These are phyloP conservation scores for Discostella stelligera DNA, from an alignment of 352 stramenopile species.

Conservation along the genomic window DNA sequence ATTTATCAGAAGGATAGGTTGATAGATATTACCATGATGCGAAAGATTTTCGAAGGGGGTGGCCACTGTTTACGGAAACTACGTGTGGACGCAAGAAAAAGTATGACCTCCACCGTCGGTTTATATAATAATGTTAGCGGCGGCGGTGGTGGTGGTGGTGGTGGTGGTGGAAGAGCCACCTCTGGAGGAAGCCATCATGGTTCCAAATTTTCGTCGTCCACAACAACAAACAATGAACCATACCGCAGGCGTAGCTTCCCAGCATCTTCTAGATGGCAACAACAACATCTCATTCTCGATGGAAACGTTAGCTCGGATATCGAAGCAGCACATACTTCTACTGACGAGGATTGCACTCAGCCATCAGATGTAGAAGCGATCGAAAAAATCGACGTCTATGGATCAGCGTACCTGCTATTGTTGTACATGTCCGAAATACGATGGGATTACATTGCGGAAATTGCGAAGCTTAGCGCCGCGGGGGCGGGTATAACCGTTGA, in stretches of 20 bases:
- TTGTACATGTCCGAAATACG: constrained; percentile 62
- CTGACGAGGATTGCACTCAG: background rate
- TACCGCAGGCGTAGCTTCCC: background rate
- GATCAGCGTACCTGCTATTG: constrained; percentile 57
- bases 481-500: constrained; percentile 59
- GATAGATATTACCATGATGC: constrained; percentile 32
- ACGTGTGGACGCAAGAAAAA: constrained; percentile 1
- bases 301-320: background rate
- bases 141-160: background rate
- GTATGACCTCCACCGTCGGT: background rate
- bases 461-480: constrained; percentile 57
- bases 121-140: background rate
- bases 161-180: background rate
- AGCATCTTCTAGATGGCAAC: background rate
- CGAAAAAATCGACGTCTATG: constrained; percentile 38
- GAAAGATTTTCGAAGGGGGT: constrained; percentile 45
- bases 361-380: constrained; percentile 18
- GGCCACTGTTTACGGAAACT: constrained; percentile 29
- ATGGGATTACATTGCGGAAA: constrained; percentile 66
- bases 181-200: background rate
- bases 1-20: constrained; percentile 44
- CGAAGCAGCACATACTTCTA: background rate
- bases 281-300: background rate
- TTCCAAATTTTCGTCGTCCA: background rate
- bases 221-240: constrained; percentile 1